Conservation (phyloP, 768 basidiomycete genomes). For the Dacryopinax spathularia region DNA sequence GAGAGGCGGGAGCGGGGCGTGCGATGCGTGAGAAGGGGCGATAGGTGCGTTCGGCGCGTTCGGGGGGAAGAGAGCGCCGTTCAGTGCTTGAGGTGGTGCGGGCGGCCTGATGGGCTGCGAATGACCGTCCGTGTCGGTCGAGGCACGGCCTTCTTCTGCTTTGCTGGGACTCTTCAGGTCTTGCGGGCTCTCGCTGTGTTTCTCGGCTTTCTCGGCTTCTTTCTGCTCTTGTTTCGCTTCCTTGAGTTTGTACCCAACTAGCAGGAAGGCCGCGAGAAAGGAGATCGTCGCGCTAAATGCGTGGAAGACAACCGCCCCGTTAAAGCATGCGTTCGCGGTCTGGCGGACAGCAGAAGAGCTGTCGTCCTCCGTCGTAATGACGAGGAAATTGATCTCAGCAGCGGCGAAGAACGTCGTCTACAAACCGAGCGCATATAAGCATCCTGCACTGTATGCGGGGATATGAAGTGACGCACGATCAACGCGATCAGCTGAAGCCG, state of each 20-base stretch:
- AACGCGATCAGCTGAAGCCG: conserved; percentile 46
- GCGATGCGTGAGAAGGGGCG: conserved; percentile 8
- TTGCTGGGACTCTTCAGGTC: conserved; percentile 5
- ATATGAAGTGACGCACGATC: conserved; percentile 29
- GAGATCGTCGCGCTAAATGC: conserved; percentile 36
- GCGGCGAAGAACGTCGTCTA: conserved; percentile 53
- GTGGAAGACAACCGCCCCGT: conserved; percentile 42
- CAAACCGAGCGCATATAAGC: neutral
- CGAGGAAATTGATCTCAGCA: conserved; percentile 39
- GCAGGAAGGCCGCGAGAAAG: conserved; percentile 43
- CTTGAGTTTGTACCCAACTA: conserved; percentile 40
- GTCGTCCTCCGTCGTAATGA: conserved; percentile 26
- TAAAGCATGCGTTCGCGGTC: conserved; percentile 32
- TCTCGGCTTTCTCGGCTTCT: conserved; percentile 18
- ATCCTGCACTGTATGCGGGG: neutral
- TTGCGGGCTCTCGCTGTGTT: conserved; percentile 14
- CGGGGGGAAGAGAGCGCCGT: neutral
- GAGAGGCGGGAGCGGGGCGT: conserved; percentile 41
- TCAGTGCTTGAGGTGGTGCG: neutral
- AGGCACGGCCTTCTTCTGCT: neutral
- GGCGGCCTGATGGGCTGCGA: neutral
- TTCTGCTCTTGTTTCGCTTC: conserved; percentile 34
- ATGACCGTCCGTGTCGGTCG: neutral
- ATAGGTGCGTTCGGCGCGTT: neutral
- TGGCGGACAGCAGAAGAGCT: neutral